These are phyloP conservation scores for Baeospora myosura DNA, from an alignment of 1,284 basidiomycete genomes.

Conservation along the genomic window DNA sequence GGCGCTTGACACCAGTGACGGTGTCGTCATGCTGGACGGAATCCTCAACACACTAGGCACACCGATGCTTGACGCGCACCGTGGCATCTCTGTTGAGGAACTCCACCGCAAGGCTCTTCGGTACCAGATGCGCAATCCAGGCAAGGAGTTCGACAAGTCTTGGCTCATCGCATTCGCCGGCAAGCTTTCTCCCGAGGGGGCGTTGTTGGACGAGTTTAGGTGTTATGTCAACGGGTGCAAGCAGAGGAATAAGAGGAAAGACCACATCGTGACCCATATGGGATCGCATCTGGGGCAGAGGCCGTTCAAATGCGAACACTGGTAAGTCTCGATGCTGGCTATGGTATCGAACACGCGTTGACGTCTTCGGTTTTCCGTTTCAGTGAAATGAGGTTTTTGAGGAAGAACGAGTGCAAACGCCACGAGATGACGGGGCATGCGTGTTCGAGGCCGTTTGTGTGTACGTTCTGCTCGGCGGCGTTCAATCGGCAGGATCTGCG, in stretches of 20 bases:
- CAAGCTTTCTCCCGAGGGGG: slow-evolving; percentile 48
- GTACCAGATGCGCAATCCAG: slow-evolving; percentile 44
- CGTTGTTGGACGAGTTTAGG: slow-evolving; percentile 50
- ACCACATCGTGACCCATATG: slow-evolving; percentile 66
- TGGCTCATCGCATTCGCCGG: slow-evolving; percentile 63
- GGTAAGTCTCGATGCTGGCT: slow-evolving; percentile 35
- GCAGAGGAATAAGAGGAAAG: slow-evolving; percentile 59
- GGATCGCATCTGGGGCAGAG: slow-evolving; percentile 63
- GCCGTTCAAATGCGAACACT: slow-evolving; percentile 51
- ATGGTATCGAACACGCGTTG: too few relatives aligned
- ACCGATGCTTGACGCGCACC: slow-evolving; percentile 50
- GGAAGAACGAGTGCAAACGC: slow-evolving; percentile 69
- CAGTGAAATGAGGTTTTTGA: too few relatives aligned
- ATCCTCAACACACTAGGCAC: too few relatives aligned
- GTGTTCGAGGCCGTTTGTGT: slow-evolving; percentile 49
- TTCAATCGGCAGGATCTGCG: slow-evolving; percentile 64
- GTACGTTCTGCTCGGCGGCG: slow-evolving; percentile 42
- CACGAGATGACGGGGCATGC: slow-evolving; percentile 61
- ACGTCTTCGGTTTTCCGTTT: too few relatives aligned
- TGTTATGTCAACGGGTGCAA: slow-evolving; percentile 57
- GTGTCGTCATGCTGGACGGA: too few relatives aligned
- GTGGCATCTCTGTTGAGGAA: slow-evolving; percentile 45
- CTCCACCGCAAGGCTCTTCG: slow-evolving; percentile 47
- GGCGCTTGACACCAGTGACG: too few relatives aligned
- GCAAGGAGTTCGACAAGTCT: slow-evolving; percentile 47